These are phyloP conservation scores for Dothideomycetidae sp. DNA, from an alignment of 2,329 filamentous ascomycete genomes.

Conservation along the genomic window DNA sequence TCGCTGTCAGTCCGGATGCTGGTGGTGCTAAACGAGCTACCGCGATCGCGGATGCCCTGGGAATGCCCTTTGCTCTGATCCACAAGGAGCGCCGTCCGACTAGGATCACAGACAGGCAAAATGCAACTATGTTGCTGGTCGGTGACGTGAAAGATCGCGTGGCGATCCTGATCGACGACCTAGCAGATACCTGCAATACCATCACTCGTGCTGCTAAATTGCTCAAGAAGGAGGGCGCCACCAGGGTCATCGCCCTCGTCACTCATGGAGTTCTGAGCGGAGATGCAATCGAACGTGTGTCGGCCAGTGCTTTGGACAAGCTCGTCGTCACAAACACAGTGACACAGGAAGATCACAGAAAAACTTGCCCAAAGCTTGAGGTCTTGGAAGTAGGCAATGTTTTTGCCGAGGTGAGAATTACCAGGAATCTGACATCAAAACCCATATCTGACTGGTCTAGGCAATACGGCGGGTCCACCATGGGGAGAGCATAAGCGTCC, in stretches of 20 bases:
- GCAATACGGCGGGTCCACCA: slow-evolving; percentile 91
- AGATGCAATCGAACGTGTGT: slow-evolving; percentile 87
- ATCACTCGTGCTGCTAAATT: slow-evolving; percentile 93
- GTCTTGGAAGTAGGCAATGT: slow-evolving; percentile 78
- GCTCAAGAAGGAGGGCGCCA: slow-evolving; percentile 86
- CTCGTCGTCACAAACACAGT: slow-evolving; percentile 93
- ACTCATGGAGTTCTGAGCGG: slow-evolving; percentile 93
- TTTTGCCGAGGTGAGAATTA: slow-evolving; percentile 60
- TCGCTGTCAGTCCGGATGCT: slow-evolving; percentile 91
- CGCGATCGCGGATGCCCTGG: slow-evolving; percentile 81
- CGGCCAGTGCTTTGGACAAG: slow-evolving; percentile 82
- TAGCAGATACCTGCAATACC: slow-evolving; percentile 92
- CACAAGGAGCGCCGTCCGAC: slow-evolving; percentile 95
- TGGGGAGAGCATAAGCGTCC: slow-evolving; percentile 89
- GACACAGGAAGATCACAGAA: slow-evolving; percentile 68
- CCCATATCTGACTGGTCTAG: slow-evolving; percentile 23
- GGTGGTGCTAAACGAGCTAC: slow-evolving; percentile 94
- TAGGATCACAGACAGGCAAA: slow-evolving; percentile 68
- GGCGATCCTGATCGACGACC: slow-evolving; percentile 84
- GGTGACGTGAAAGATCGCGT: slow-evolving; percentile 69
- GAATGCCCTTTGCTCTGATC: slow-evolving; percentile 92
- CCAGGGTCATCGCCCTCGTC: slow-evolving; percentile 75
- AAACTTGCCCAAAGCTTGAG: slow-evolving; percentile 72
- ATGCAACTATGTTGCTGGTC: slow-evolving; percentile 84
- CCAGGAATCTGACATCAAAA: slow-evolving; percentile 16